Evolutionary conservation across 768 basidiomycete genomes (phyloP).

Genomic region (Heimioporus sp.): DNA sequence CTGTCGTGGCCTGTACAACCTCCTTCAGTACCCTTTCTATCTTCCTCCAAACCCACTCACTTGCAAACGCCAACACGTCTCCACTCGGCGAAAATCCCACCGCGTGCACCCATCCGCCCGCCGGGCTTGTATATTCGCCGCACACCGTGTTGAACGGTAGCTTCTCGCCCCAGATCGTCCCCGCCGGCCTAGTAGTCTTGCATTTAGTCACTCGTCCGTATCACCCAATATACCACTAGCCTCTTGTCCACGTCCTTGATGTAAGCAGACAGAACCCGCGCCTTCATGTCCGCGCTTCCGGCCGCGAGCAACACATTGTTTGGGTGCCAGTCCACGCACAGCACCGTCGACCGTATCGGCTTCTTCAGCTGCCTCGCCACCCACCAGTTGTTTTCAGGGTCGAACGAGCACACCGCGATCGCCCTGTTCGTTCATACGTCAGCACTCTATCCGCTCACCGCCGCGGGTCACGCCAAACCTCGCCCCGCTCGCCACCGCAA

Average conservation of each 20-base stretch:
- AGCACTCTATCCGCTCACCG: not conserved
- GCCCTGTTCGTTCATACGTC: slow-evolving; percentile 51
- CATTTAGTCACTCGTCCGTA: slow-evolving; percentile 6
- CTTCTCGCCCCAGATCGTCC: slow-evolving; percentile 96
- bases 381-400: slow-evolving; percentile 99
- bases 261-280: slow-evolving; percentile 95
- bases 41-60: slow-evolving; percentile 46
- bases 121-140: slow-evolving; percentile 85
- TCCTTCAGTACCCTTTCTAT: not conserved
- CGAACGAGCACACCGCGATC: slow-evolving; percentile 95
- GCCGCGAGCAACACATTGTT: slow-evolving; percentile 97
- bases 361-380: slow-evolving; percentile 96
- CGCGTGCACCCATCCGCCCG: slow-evolving; percentile 96
- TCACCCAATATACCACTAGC: slow-evolving; percentile 39
- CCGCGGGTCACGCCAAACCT: slow-evolving; percentile 44
- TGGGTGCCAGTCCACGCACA: slow-evolving; percentile 97
- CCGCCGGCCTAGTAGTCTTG: slow-evolving; percentile 59
- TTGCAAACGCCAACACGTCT: slow-evolving; percentile 89
- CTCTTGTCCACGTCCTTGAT: slow-evolving; percentile 97
- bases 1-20: slow-evolving; percentile 85
- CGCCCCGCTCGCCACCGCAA: slow-evolving; percentile 96
- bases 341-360: slow-evolving; percentile 91
- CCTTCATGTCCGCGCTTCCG: slow-evolving; percentile 97
- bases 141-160: slow-evolving; percentile 97
- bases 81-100: slow-evolving; percentile 97